These are phyloP conservation scores for Solanum gracilifrons DNA, from an alignment of 257 asterid genomes.

Conservation along the genomic window DNA sequence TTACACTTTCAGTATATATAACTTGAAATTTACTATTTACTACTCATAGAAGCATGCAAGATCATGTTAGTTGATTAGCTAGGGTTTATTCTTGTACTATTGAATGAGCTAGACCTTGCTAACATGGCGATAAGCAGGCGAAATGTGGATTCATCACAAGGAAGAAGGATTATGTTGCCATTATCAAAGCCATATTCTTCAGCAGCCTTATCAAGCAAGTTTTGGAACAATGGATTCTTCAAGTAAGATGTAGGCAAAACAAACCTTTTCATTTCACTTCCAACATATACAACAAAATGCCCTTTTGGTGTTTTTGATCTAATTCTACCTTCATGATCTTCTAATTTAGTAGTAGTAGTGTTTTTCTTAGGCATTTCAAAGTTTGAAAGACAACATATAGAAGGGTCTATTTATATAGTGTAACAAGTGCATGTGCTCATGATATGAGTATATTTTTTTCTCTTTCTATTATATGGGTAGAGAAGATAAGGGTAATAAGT, in stretches of 20 bases:
- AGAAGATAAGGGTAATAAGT: constrained; percentile 2
- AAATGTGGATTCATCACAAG: constrained; percentile 2
- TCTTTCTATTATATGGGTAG: neutral
- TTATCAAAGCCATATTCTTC: constrained; percentile 39
- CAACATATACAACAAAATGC: constrained; percentile 62
- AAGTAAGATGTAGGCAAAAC: constrained; percentile 44
- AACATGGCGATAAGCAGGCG: neutral
- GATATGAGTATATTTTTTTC: neutral
- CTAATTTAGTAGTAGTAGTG: neutral
- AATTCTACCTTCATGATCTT: neutral
- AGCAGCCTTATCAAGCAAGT: constrained; percentile 44
- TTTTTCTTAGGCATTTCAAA: neutral
- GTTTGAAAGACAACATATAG: neutral
- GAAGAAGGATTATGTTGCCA: neutral
- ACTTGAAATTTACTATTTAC: neutral
- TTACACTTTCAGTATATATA: neutral
- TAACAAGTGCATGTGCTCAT: neutral
- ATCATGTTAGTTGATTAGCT: neutral
- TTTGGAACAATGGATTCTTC: constrained; percentile 35
- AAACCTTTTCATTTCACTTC: constrained; percentile 31
- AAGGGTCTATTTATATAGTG: neutral
- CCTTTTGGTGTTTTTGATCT: constrained; percentile 39
- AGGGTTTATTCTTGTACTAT: neutral
- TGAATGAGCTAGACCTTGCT: neutral
- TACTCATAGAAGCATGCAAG: neutral